These are phyloP conservation scores for Aspergillus puulaauensis DNA, from an alignment of 2,329 filamentous ascomycete species.

Conservation along the genomic window DNA sequence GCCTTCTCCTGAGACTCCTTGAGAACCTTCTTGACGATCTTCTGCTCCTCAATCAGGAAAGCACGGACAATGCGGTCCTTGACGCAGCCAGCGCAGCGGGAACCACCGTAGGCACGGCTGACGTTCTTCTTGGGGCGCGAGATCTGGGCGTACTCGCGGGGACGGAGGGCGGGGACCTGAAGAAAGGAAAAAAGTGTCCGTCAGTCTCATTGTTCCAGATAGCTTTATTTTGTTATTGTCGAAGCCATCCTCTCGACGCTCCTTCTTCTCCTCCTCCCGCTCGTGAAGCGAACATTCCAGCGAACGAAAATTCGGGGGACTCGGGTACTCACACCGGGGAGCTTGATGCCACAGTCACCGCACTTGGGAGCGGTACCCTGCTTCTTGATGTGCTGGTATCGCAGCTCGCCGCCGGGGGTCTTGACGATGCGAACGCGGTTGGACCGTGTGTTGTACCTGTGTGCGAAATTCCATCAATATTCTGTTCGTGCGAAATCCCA, in stretches of 20 bases:
- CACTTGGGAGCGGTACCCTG: constrained; percentile 97
- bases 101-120: constrained; percentile 96
- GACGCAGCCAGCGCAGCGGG: constrained; percentile 97
- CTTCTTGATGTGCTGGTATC: constrained; percentile 99
- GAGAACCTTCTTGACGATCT: constrained; percentile 99
- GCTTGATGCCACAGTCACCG: constrained; percentile 97
- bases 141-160: constrained; percentile 95
- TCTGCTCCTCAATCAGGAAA: constrained; percentile 99
- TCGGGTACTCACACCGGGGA: constrained; percentile 81
- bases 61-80: constrained; percentile 96
- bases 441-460: constrained; percentile 95
- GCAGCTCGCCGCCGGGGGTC: constrained; percentile 93
- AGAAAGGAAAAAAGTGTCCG: constrained; percentile 2
- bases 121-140: constrained; percentile 99
- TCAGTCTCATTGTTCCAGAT: neutral
- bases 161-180: constrained; percentile 91
- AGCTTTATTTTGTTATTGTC: neutral
- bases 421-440: constrained; percentile 96
- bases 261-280: constrained; percentile 7
- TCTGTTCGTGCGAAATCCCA: neutral
- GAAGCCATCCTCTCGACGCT: neutral
- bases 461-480: constrained; percentile 33
- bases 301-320: constrained; percentile 23
- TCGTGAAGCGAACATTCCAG: neutral
- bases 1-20: constrained; percentile 87